Evolutionary conservation across 2,329 filamentous ascomycete species (phyloP), one percentile per base, ranked within the genome.

Genomic region (Nothophoma quercina): DNA sequence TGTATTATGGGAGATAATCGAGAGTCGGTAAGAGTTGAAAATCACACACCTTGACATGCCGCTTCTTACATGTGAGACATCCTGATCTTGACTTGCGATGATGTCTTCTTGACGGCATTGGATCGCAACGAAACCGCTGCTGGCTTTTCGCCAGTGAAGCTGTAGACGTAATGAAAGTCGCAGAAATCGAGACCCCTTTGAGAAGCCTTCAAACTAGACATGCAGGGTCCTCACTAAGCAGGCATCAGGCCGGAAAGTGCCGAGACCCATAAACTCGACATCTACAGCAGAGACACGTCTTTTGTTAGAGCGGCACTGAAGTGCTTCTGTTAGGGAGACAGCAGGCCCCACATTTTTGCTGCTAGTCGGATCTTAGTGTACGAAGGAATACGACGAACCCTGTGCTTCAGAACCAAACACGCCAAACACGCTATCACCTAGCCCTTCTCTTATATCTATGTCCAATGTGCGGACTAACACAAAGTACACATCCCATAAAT

Each of bases 31-130:
- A n/a, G n/a, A n/a, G n/a, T n/a, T 13, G 12, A 10, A 13, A 41
- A 30, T 18, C 5, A 41, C 39, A n/a, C 18, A 41, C 39, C 26
- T 41, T 41, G 39, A 22, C n/a, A 30, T 32, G 39, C n/a, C 25
- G 25, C 12, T 22, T 41, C n/a, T 30, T 41, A 7, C 15, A 41
- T 18, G 18, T n/a, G 7, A 41, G 18, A 18, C 18, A 41, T 12
- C 39, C 39, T 15, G 26, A n/a, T n/a, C n/a, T n/a, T n/a, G n/a
- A n/a, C n/a, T n/a, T n/a, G n/a, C n/a, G n/a, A 32, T 30, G 18
- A 32, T 21, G 18, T 18, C 26, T 41, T 15, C 39, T 30, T 21
- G 39, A 42, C 25, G 19, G 28, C 39, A 33, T 33, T 19, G 38
- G 7, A 18, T 22, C 18, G 38, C 16, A n/a, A 15, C 38, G 18